These are phyloP conservation scores for Talaromyces borbonicus DNA, from an alignment of 495 filamentous ascomycete genomes.

Conservation along the genomic window DNA sequence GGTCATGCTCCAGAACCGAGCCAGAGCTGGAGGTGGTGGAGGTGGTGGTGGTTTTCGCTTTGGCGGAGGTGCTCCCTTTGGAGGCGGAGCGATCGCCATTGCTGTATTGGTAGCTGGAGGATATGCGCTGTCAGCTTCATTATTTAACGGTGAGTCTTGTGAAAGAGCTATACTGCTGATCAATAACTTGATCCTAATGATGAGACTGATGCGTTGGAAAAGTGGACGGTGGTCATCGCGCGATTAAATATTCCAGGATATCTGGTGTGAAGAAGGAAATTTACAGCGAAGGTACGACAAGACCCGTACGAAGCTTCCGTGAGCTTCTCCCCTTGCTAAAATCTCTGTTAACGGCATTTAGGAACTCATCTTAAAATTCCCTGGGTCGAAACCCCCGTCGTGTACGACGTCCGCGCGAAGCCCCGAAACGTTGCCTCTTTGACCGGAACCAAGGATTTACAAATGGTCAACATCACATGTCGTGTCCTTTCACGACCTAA, in stretches of 20 bases:
- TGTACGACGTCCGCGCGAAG: conserved; percentile 96
- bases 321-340: no score
- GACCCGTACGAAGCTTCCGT: conserved; percentile 8
- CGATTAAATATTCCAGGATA: conserved; percentile 94
- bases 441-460: conserved; percentile 96
- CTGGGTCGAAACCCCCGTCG: conserved; percentile 94
- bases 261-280: conserved; percentile 95
- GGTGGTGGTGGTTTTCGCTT: conserved; percentile 34
- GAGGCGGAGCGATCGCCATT: conserved; percentile 37
- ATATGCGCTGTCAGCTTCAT: conserved; percentile 64
- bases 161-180: no score
- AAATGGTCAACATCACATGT: conserved; percentile 99
- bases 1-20: conserved; percentile 46
- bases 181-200: not conserved
- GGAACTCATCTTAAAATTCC: conserved; percentile 90
- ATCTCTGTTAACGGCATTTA: no score
- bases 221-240: conserved; percentile 98
- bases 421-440: conserved; percentile 94
- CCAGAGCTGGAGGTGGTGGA: conserved; percentile 28
- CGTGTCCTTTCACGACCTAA: conserved; percentile 93
- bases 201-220: conserved; percentile 8
- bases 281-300: conserved; percentile 89
- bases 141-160: conserved; percentile 86
- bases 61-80: conserved; percentile 39
- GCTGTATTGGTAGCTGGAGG: conserved; percentile 55